phyloP scores from a whole-genome alignment of 352 stramenopile genomes.

The Halophytophthora batemanensis region DNA sequence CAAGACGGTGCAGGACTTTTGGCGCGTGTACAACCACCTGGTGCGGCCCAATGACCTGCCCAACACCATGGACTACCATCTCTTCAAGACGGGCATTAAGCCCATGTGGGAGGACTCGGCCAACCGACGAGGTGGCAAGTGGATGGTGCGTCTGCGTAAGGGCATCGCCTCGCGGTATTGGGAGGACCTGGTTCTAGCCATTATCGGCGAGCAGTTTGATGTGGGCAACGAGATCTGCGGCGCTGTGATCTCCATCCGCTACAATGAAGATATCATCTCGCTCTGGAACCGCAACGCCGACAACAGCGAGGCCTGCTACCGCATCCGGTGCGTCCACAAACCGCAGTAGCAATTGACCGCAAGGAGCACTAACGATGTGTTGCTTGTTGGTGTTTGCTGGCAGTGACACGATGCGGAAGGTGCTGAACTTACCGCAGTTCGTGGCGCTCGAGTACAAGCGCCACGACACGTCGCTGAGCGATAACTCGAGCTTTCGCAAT shows the following conservation, averaged over 20 bases:
- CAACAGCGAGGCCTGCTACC: constrained; percentile 87
- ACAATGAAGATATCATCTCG: constrained; percentile 93
- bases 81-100: constrained; percentile 94
- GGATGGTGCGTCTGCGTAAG: constrained; percentile 92
- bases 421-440: constrained; percentile 90
- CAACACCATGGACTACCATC: constrained; percentile 90
- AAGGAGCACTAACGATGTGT: neutral
- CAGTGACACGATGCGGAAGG: constrained; percentile 86
- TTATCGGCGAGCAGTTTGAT: constrained; percentile 94
- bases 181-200: constrained; percentile 91
- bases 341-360: neutral
- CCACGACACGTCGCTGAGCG: constrained; percentile 83
- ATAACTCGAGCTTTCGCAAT: constrained; percentile 79
- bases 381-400: neutral
- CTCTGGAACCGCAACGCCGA: constrained; percentile 94
- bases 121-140: constrained; percentile 91
- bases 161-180: constrained; percentile 89
- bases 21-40: constrained; percentile 92
- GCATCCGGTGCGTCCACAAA: constrained; percentile 65
- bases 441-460: constrained; percentile 92
- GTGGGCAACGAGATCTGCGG: constrained; percentile 92
- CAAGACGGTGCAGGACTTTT: constrained; percentile 93
- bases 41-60: constrained; percentile 88
- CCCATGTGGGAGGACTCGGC: constrained; percentile 92
- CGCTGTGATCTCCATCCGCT: constrained; percentile 88